Conservation (phyloP, 176 grass and related monocot species). For the Puya raimondii region DNA sequence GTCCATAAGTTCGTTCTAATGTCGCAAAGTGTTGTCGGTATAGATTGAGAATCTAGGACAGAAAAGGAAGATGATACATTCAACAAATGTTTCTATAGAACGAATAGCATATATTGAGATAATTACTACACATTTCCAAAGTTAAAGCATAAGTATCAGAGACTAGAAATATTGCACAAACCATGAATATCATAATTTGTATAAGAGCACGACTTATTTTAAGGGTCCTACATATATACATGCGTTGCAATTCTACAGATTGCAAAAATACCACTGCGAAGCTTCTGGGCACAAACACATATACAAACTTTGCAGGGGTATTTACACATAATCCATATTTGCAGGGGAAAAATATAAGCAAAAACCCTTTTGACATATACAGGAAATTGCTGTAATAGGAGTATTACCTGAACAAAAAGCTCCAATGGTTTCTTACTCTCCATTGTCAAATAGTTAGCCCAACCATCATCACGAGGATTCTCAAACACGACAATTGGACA, state of each 20-base stretch:
- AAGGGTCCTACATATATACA: background rate
- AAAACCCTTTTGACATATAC: no score
- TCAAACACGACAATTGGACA: conserved; percentile 81
- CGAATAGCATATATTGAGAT: background rate
- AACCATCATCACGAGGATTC: conserved; percentile 46
- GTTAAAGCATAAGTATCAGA: background rate
- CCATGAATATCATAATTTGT: background rate
- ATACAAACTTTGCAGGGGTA: no score
- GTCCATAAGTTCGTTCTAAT: background rate
- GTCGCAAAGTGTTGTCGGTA: no score
- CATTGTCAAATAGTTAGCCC: conserved; percentile 32
- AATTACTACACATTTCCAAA: background rate
- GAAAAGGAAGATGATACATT: background rate
- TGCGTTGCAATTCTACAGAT: no score
- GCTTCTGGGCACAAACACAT: no score
- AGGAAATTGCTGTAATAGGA: conserved; percentile 1
- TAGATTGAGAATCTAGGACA: background rate
- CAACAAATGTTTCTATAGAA: background rate
- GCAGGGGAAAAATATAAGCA: no score
- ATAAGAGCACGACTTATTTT: background rate
- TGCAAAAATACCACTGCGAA: no score
- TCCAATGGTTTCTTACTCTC: conserved; percentile 50
- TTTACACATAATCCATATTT: no score
- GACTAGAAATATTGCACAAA: background rate
- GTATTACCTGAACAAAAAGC: conserved; percentile 67